Base-by-base conservation (phyloP, 306 rosid species). In the Phaseolus lunatus region DNA sequence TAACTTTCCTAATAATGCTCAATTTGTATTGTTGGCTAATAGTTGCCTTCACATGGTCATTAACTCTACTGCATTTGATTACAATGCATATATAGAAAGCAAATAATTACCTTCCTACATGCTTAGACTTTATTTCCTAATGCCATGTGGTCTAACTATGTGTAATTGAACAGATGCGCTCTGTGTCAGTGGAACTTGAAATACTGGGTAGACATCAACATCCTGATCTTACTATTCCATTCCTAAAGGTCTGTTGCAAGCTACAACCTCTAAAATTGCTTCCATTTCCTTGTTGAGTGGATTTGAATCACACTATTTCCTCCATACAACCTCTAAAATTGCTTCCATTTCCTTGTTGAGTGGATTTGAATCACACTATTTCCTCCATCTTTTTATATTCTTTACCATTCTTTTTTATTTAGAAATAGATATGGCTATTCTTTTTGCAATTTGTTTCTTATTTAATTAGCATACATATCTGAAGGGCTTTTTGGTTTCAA, bases 121-220 rank as follows among this genome's bases (percentile, higher is more conserved):
- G 68, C 49, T 13, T 67, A 39, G 70, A 80, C 69, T 74, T 85
- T 35, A 67, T 82, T 53, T 27, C 29, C 68, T 62, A 39, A 70
- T 52, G 80, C 83, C 65, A 72, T 35, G 23, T 67, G 79, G 71
- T 76, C 75, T 72, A 77, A 79, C 77, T 29, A 65, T 59, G 43
- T 76, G 43, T 67, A 78, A 75, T 79, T 80, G 64, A 84, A 83
- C 93, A 95, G 98, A 95, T 92, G 95, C 88, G 86, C 57, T 59
- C 87, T 27, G 91, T 92, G 81, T 89, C 98, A 33, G 62, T 71
- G 85, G 98, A 95, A 68, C 98, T 95, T 23, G 98, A 95, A 89
- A 92, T 95, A 85, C 89, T 95, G 75, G 97, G 96, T 76, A 92
- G 98, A 88, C 87, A 89, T 83, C 96, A 88, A 50, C 98, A 92